phyloP scores from a whole-genome alignment of 345 rosid species.

The Gossypium rotundifolium region DNA sequence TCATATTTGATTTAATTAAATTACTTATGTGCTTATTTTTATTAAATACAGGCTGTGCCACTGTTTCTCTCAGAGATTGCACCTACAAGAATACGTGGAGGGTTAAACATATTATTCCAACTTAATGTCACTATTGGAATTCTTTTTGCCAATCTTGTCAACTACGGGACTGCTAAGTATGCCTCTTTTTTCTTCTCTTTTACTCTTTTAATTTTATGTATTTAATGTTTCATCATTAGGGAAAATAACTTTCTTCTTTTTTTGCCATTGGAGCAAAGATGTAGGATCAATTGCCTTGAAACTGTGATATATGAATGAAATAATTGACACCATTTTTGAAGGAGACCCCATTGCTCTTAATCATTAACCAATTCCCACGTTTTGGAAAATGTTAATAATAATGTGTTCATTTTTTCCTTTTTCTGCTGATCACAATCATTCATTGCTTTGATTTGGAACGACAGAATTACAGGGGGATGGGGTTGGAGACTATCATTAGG shows the following conservation, averaged over 20 bases:
- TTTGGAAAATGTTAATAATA: no score
- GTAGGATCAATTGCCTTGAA: background rate
- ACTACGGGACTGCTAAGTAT: conserved; percentile 88
- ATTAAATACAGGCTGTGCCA: conserved; percentile 66
- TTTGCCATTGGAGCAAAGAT: no score
- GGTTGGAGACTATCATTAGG: conserved; percentile 96
- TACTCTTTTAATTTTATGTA: background rate
- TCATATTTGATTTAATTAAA: background rate
- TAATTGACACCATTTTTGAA: background rate
- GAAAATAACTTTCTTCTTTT: no score
- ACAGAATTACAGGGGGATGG: conserved; percentile 78
- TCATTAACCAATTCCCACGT: no score
- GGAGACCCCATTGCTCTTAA: no score
- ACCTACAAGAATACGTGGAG: conserved; percentile 92
- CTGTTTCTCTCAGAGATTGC: conserved; percentile 94
- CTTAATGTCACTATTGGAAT: conserved; percentile 93
- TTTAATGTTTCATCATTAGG: background rate
- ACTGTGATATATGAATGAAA: background rate
- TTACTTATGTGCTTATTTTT: background rate
- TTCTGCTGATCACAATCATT: background rate
- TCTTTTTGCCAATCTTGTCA: conserved; percentile 85
- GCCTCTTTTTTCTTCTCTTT: background rate
- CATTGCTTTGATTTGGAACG: background rate
- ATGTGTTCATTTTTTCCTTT: background rate
- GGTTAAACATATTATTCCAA: conserved; percentile 82